Evolutionary conservation across 2,329 filamentous ascomycete species (phyloP).

Genomic region (Elsinoe arachidis): DNA sequence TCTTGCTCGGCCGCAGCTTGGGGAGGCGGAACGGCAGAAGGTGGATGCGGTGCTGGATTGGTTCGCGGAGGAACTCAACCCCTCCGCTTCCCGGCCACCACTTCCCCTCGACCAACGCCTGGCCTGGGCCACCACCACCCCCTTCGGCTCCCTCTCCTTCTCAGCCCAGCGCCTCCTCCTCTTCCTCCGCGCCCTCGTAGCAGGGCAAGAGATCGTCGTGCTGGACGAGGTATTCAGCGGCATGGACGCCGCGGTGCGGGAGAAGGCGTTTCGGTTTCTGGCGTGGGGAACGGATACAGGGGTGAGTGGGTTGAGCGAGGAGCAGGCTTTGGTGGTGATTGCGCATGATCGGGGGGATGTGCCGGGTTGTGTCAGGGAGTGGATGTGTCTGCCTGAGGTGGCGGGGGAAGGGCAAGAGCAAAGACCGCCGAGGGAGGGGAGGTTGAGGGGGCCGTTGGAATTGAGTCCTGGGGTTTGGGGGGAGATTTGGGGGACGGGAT

Average conservation of each 20-base stretch:
- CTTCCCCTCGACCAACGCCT: constrained; percentile 17
- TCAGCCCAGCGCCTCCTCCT: constrained; percentile 76
- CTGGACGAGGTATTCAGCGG: constrained; percentile 45
- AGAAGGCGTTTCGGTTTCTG: constrained; percentile 79
- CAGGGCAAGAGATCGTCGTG: constrained; percentile 40
- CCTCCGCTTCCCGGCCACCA: constrained; percentile 23
- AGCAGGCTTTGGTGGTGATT: constrained; percentile 83
- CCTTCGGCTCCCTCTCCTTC: constrained; percentile 69
- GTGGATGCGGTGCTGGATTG: constrained; percentile 64
- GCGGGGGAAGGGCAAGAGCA: constrained; percentile 42
- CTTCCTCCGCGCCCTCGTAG: constrained; percentile 53
- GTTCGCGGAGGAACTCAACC: constrained; percentile 73
- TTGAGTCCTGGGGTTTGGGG: constrained; percentile 52
- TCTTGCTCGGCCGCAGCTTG: constrained; percentile 57
- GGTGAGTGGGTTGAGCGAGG: constrained; percentile 49
- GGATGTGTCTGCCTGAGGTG: constrained; percentile 74
- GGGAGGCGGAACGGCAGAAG: constrained; percentile 45
- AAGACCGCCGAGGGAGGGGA: constrained; percentile 53
- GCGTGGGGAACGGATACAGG: constrained; percentile 34
- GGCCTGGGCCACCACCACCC: constrained; percentile 57
- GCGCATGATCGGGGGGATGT: constrained; percentile 88
- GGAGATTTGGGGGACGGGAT: constrained; percentile 52
- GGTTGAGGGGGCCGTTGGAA: constrained; percentile 53
- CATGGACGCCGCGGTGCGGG: constrained; percentile 53
- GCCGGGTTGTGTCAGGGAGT: constrained; percentile 71